A percentile compares a stretch with the other conserved stretches of the same genome.
These are phyloP conservation scores for Tylopilus felleus DNA, from an alignment of 768 basidiomycete species.

Conservation along the genomic window DNA sequence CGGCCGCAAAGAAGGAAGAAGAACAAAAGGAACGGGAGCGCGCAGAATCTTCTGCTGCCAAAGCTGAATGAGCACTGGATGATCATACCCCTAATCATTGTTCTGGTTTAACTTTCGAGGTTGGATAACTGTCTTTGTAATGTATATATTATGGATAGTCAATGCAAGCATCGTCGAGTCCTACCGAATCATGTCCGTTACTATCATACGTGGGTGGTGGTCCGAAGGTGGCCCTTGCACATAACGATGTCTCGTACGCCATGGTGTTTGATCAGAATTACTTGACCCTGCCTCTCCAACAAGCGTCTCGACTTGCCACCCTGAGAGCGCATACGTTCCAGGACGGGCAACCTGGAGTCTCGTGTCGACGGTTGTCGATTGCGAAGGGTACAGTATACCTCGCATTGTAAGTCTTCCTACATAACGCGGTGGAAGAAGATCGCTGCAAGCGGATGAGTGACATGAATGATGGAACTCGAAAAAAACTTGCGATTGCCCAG, in stretches of 20 bases:
- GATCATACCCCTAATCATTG: slow-evolving; percentile 14
- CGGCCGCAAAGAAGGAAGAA: slow-evolving; percentile 49
- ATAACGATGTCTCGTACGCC: slow-evolving; percentile 40
- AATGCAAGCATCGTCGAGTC: neutral
- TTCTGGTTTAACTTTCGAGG: neutral
- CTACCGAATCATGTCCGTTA: slow-evolving; percentile 22
- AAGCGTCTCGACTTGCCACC: slow-evolving; percentile 68
- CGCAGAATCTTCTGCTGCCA: slow-evolving; percentile 18
- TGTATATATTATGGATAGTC: slow-evolving; percentile 12
- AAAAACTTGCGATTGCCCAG: slow-evolving; percentile 22
- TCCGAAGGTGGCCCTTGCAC: slow-evolving; percentile 34
- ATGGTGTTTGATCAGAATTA: slow-evolving; percentile 13
- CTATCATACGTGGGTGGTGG: slow-evolving; percentile 33
- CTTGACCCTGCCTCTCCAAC: slow-evolving; percentile 41
- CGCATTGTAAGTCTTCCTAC: slow-evolving; percentile 65
- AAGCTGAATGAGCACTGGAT: slow-evolving; percentile 16
- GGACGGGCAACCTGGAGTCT: slow-evolving; percentile 61
- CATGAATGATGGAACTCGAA: neutral
- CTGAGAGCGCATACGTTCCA: slow-evolving; percentile 60
- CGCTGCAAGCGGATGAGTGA: slow-evolving; percentile 30
- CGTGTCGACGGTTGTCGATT: slow-evolving; percentile 41
- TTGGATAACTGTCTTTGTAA: slow-evolving; percentile 1
- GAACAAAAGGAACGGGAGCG: slow-evolving; percentile 35
- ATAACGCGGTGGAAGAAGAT: slow-evolving; percentile 52
- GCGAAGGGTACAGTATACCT: slow-evolving; percentile 51